Base-by-base conservation (phyloP, 2,329 filamentous ascomycete genomes). In the Botryosphaeria dothidea region DNA sequence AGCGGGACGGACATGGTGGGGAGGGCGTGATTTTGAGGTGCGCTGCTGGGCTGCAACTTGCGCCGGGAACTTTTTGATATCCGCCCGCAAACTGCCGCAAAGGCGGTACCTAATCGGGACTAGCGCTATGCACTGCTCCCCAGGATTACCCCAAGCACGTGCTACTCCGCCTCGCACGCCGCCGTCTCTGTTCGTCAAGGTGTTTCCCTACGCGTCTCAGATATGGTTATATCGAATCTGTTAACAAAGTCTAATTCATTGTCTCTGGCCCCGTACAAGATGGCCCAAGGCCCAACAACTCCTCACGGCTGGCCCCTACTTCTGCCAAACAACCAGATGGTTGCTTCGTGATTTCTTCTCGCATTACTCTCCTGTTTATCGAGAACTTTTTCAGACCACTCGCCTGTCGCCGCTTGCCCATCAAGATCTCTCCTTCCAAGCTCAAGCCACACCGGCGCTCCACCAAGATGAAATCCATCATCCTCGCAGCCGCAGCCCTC, bases 51-150 rank as follows among this genome's bases (percentile, higher is more conserved):
- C 38, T 36, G 61, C 38, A 21, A 54, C 60, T 51, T 57, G 19
- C 25, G 48, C 36, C 34, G 48, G 61, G 36, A 56, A 64, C 61
- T 64, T 64, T 64, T 64, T 64, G 61, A 46, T 60, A 60, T 60
- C 56, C 56, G 56, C 56, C 11, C 41, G 43, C 56, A 46, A 43
- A 43, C 41, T 46, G 56, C 38, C 56, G 41, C 38, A n/a, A 60
- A 46, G 56, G 56, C 56, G 56, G 56, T 60, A 60, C 56, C 56
- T 46, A 17, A 23, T 34, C 2, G 0, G 36, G 41, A 25, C 56
- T 60, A 60, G 56, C 41, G 27, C 11, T 8, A 15, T 4, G 36
- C 52, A 5, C 25, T 3, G n/a, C 4, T 19, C 9, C n/a, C 41
- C 27, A 34, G 25, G 56, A 31, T 31, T 8, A 31, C 27, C 25